phyloP scores from a whole-genome alignment of 345 rosid genomes.

The Bruguiera sexangula region DNA sequence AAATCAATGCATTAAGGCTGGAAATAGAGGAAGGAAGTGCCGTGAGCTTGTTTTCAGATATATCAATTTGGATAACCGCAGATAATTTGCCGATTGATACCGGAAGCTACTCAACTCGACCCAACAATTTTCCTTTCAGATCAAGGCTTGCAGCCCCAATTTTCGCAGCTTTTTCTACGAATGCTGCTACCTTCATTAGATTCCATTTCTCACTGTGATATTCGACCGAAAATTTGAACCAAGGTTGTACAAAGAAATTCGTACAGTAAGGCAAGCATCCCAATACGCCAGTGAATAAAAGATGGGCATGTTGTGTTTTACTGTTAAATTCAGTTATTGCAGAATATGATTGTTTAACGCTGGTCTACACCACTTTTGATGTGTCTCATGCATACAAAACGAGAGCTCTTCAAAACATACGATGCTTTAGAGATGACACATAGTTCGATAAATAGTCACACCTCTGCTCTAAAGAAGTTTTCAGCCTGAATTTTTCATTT shows the following conservation, averaged over 20 bases:
- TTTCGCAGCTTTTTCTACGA: constrained; percentile 50
- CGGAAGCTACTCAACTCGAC: constrained; percentile 63
- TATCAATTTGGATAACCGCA: constrained; percentile 38
- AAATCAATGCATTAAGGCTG: constrained; percentile 43
- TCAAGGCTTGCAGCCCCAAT: constrained; percentile 39
- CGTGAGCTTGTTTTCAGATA: constrained; percentile 59
- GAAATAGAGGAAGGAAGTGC: constrained; percentile 49
- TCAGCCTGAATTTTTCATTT: too few relatives aligned
- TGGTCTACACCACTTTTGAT: too few relatives aligned
- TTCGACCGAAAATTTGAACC: constrained; percentile 29
- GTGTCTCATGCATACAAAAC: too few relatives aligned
- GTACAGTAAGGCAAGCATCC: not conserved
- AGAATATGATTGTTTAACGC: too few relatives aligned
- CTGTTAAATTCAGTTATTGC: too few relatives aligned
- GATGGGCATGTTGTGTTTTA: too few relatives aligned
- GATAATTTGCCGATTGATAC: constrained; percentile 51
- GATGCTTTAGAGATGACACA: too few relatives aligned
- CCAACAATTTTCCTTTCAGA: constrained; percentile 56
- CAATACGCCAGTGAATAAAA: not conserved
- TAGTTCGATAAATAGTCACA: too few relatives aligned
- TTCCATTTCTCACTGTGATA: constrained; percentile 41
- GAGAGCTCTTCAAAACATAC: too few relatives aligned
- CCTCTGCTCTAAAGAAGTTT: too few relatives aligned
- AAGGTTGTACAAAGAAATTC: constrained; percentile 8
- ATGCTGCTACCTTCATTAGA: constrained; percentile 50